These are phyloP conservation scores for Blepharisma undulans DNA, from an alignment of 169 alveolate genomes.

Conservation along the genomic window DNA sequence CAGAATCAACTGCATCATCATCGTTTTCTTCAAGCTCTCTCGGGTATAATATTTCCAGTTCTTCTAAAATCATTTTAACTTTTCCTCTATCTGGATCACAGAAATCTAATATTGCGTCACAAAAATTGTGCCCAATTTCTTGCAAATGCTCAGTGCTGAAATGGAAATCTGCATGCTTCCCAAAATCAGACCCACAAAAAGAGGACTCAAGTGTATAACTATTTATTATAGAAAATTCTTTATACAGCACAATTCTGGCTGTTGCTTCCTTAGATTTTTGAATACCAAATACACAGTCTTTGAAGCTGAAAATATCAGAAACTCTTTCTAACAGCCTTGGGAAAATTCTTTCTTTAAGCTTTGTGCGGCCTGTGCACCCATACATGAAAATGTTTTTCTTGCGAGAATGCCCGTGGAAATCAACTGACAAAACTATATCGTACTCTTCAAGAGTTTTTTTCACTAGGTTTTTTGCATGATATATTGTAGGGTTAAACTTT, in stretches of 20 bases:
- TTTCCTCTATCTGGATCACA: constrained; percentile 78
- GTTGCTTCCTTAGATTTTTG: constrained; percentile 78
- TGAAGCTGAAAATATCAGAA: constrained; percentile 72
- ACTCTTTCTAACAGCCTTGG: constrained; percentile 73
- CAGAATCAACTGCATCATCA: background rate
- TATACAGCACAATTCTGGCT: constrained; percentile 75
- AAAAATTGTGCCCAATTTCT: constrained; percentile 76
- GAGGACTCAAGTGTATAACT: constrained; percentile 76
- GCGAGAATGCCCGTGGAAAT: constrained; percentile 88
- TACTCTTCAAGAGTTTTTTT: constrained; percentile 76
- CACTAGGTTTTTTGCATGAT: constrained; percentile 71
- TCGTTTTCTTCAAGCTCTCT: background rate
- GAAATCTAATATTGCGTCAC: constrained; percentile 78
- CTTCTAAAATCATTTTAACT: constrained; percentile 69
- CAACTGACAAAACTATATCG: constrained; percentile 80
- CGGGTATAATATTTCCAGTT: constrained; percentile 55
- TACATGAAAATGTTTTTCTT: constrained; percentile 86
- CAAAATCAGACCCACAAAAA: constrained; percentile 84
- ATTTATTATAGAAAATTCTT: constrained; percentile 72
- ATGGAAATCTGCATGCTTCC: constrained; percentile 78
- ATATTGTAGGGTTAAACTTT: constrained; percentile 82
- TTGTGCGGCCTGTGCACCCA: constrained; percentile 80
- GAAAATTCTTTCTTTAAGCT: constrained; percentile 74
- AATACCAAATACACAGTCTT: constrained; percentile 72
- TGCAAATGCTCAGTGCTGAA: constrained; percentile 68